Base-by-base conservation (phyloP, 495 filamentous ascomycete genomes). In the Aspergillus nanangensis region DNA sequence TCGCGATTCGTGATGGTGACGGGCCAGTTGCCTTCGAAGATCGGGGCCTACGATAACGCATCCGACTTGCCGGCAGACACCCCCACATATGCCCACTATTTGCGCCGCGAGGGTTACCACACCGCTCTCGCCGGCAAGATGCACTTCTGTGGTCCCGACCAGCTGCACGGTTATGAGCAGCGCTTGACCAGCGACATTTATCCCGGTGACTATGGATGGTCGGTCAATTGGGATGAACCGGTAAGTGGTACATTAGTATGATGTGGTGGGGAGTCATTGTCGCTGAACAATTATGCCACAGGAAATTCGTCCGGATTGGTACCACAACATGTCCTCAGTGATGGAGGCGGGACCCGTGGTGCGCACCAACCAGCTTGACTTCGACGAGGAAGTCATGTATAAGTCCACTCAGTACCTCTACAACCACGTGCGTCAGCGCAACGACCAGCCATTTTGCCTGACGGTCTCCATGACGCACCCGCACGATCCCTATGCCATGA, bases 101-200 rank as follows among this genome's bases (percentile, higher is more conserved):
- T 95, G 34, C 86, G 89, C n/a, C 71, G 75, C 13, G 79, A 84
- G 56, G 87, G 86, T 35, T 95, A 95, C 57, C 84, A 94, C 66
- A 93, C 89, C n/a, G 83, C 82, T 4, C 67, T 95, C 50, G 87
- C 89, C 1, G 89, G 89, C 43, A 95, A 95, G 75, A 95, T 95
- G 89, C 89, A 95, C 62, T 95, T 95, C 64, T 87, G 90, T 45
- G 89, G 89, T 36, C 74, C 75, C 1, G 89, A 95, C 56, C 89
- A 95, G 67, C 74, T 94, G 41, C 89, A 95, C 63, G 89, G 89
- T 24, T 95, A 89, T 56, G 89, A 95, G 69, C 81, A 85, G 55
- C 77, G 89, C 43, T 72, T 95, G 52, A 95, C 89, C n/a, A 83
- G 79, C 47, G 89, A 95, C 61, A 94, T 95, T 55, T 95, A 95